Evolutionary conservation across 768 basidiomycete species (phyloP).

Genomic region (Leucosporidium creatinivorum): DNA sequence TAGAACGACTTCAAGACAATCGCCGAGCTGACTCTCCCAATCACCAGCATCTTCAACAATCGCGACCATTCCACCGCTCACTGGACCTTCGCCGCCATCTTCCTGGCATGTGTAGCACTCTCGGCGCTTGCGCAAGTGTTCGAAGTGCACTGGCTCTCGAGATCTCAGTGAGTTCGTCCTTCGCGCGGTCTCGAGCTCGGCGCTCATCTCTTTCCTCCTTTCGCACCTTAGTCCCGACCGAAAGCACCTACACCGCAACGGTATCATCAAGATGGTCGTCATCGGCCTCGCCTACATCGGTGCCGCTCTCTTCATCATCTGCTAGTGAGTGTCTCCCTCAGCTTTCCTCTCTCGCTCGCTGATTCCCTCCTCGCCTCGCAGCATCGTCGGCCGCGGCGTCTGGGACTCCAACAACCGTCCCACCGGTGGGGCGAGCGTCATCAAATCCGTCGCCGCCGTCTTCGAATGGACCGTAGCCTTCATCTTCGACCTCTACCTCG

Average conservation of each 20-base stretch:
- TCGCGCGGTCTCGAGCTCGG: not conserved
- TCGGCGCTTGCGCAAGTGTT: conserved; percentile 42
- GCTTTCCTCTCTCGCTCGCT: not conserved
- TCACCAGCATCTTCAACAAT: conserved; percentile 34
- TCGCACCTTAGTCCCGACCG: conserved; percentile 40
- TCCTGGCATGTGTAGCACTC: conserved; percentile 43
- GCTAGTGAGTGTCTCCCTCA: not conserved
- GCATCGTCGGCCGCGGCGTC: conserved; percentile 23
- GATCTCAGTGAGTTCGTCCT: conserved; percentile 17
- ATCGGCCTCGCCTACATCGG: conserved; percentile 39
- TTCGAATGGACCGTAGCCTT: conserved; percentile 43
- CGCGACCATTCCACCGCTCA: conserved; percentile 35
- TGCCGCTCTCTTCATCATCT: conserved; percentile 37
- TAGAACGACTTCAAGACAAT: not conserved
- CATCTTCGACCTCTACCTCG: conserved; percentile 41
- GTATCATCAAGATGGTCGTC: conserved; percentile 42
- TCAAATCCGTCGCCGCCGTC: conserved; percentile 40
- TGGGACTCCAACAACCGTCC: conserved; percentile 18
- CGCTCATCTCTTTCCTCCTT: not conserved
- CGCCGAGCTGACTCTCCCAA: not conserved
- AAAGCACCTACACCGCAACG: conserved; percentile 40
- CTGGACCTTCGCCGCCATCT: conserved; percentile 38
- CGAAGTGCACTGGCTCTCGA: conserved; percentile 38
- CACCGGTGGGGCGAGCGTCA: conserved; percentile 38
- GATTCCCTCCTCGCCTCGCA: not conserved